Evolutionary conservation across 2,329 filamentous ascomycete genomes (phyloP), one percentile per base, ranked within the genome.

Genomic region (Plectosphaerella plurivora): DNA sequence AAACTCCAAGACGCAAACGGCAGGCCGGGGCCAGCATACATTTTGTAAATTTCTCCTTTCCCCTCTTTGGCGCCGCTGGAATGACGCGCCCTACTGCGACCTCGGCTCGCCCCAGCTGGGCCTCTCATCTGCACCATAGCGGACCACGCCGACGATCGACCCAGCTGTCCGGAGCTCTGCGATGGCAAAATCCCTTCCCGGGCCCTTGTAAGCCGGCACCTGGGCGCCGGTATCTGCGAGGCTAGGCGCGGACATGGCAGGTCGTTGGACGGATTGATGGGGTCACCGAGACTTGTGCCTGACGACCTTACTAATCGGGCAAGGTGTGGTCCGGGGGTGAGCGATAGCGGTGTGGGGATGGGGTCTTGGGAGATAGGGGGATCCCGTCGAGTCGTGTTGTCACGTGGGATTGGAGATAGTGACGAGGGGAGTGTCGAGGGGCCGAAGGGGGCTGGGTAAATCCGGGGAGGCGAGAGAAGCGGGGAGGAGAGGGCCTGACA

Each of bases 131-230:
- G 22, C 52, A 44, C 15, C 11, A 46, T 47, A 42, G 22, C 41
- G 22, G 49, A 20, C 12, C 39, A 51, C 24, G 50, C 49, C 54
- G 39, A 33, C 22, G 16, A 36, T 24, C 52, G 35, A 37, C 35
- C 53, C 42, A 55, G 15, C 41, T 6, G 41, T 2, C 41, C 41
- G 41, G 41, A 44, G n/a, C 41, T 44, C 41, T 44, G 41, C 41
- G 41, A 44, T 44, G 41, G 18, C n/a, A 44, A 20, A 8, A 14
- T 15, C 14, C 37, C 37, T 14, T 18, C 15, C 22, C 22, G 22
- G 22, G 22, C 22, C 22, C 22, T 22, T 22, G 22, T 22, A 41
- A n/a, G 15, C 37, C 37, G 37, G 37, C 37, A 41, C 37, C 14
- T 41, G 37, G 37, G 14, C 37, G 37, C 37, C 37, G 16, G 37